These are phyloP conservation scores for Pueraria montana DNA, from an alignment of 306 rosid genomes.

Conservation along the genomic window DNA sequence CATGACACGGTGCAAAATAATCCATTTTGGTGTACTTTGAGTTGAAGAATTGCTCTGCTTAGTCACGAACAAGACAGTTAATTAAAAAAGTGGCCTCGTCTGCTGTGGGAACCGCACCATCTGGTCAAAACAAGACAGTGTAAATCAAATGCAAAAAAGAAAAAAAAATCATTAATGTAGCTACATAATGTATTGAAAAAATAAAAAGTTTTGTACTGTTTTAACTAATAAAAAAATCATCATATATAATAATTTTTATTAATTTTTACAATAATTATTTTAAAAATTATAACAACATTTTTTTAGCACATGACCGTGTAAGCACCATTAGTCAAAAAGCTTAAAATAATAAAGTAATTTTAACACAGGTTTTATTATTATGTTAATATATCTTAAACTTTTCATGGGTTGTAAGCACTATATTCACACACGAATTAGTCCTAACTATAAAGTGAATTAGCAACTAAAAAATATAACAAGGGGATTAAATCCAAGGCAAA, in stretches of 20 bases:
- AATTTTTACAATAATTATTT: too few species aligned
- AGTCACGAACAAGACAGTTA: conserved; percentile 61
- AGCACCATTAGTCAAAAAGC: too few species aligned
- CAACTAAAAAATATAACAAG: too few species aligned
- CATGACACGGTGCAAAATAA: not conserved
- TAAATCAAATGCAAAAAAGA: not conserved
- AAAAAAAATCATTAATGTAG: not conserved
- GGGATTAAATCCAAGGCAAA: too few species aligned
- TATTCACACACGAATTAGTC: too few species aligned
- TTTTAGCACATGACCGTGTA: too few species aligned
- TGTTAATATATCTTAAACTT: not conserved
- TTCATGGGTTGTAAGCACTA: too few species aligned
- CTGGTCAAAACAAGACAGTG: conserved; percentile 24
- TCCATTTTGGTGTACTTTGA: not conserved
- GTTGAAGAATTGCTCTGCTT: conserved; percentile 17
- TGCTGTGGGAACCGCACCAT: conserved; percentile 56
- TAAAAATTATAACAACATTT: too few species aligned
- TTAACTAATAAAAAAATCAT: too few species aligned
- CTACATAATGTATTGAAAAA: not conserved
- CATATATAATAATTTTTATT: not conserved
- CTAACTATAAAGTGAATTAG: too few species aligned
- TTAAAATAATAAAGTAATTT: too few species aligned
- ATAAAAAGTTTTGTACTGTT: too few species aligned
- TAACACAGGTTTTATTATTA: not conserved
- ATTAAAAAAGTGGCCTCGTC: conserved; percentile 59